A percentile compares a stretch with the other conserved stretches of the same genome.
These are phyloP conservation scores for Cicer arietinum DNA, from an alignment of 306 rosid species.

Conservation along the genomic window DNA sequence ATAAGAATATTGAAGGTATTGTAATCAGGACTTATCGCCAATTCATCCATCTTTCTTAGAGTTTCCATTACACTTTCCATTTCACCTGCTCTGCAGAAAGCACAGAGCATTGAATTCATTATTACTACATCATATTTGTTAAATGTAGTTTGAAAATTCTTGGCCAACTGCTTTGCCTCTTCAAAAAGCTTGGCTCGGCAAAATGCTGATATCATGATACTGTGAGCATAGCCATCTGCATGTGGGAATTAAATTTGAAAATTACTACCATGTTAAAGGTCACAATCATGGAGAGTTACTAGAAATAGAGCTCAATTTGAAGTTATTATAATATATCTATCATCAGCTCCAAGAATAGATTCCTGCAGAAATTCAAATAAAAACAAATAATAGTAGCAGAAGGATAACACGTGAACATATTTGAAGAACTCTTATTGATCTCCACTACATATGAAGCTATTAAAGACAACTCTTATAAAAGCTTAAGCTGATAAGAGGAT, in stretches of 20 bases:
- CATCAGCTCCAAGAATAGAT: conserved; percentile 33
- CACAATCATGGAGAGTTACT: conserved; percentile 19
- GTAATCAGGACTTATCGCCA: conserved; percentile 83
- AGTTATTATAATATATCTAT: conserved; percentile 10
- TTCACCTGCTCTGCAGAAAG: conserved; percentile 95
- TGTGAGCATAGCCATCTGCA: conserved; percentile 94
- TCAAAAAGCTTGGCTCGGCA: conserved; percentile 84
- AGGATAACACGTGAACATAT: conserved; percentile 1
- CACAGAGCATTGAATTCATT: conserved; percentile 89
- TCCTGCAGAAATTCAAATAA: conserved; percentile 21
- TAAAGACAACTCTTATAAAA: conserved; percentile 7
- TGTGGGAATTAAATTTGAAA: conserved; percentile 36
- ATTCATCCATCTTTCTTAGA: conserved; percentile 86
- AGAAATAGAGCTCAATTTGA: conserved; percentile 11
- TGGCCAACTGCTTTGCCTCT: conserved; percentile 86
- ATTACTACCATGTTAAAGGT: conserved; percentile 38
- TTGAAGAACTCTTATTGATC: conserved; percentile 15
- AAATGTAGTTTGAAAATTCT: conserved; percentile 72
- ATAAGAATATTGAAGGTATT: conserved; percentile 84
- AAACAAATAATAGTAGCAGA: conserved; percentile 23
- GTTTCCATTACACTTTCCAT: conserved; percentile 93
- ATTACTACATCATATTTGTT: conserved; percentile 85
- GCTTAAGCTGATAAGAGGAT: background rate
- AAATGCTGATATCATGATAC: conserved; percentile 90
- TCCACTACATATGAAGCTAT: background rate